Evolutionary conservation across 345 rosid species (phyloP).

Genomic region (Stellera chamaejasme): DNA sequence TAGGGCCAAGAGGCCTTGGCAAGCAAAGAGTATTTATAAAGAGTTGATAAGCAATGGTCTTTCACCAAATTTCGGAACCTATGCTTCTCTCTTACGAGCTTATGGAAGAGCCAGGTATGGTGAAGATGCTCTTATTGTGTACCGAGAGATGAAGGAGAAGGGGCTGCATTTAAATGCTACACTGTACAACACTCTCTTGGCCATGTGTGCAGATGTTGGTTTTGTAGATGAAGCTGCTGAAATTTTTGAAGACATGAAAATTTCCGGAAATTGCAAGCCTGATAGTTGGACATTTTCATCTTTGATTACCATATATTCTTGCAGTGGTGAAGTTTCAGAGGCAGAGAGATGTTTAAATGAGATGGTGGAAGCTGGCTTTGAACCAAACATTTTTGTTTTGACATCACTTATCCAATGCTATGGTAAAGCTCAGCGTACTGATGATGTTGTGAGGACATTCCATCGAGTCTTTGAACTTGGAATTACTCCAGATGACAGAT

Average conservation of each 20-base stretch:
- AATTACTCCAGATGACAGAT: conserved; percentile 74
- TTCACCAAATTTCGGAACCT: conserved; percentile 52
- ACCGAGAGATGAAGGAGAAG: conserved; percentile 79
- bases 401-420: conserved; percentile 96
- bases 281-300: conserved; percentile 97
- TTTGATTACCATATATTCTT: conserved; percentile 65
- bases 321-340: conserved; percentile 68
- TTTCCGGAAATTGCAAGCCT: conserved; percentile 44
- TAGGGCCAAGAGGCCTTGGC: conserved; percentile 95
- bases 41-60: conserved; percentile 62
- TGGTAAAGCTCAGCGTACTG: conserved; percentile 65
- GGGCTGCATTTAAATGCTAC: conserved; percentile 43
- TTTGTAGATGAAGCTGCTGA: conserved; percentile 53
- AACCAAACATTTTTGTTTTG: conserved; percentile 73
- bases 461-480: conserved; percentile 44
- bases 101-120: conserved; percentile 77
- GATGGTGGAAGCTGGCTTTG: conserved; percentile 75
- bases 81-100: conserved; percentile 70
- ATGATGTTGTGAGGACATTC: conserved; percentile 68
- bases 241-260: conserved; percentile 67
- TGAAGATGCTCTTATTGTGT: conserved; percentile 57
- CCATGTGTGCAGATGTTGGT: conserved; percentile 92
- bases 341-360: conserved; percentile 64
- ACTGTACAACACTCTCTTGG: conserved; percentile 74
- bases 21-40: conserved; percentile 54